A percentile compares a stretch with the other conserved stretches of the same genome.
These are phyloP conservation scores for Stramenopiles sp. DNA, from an alignment of 352 stramenopile species.

Conservation along the genomic window DNA sequence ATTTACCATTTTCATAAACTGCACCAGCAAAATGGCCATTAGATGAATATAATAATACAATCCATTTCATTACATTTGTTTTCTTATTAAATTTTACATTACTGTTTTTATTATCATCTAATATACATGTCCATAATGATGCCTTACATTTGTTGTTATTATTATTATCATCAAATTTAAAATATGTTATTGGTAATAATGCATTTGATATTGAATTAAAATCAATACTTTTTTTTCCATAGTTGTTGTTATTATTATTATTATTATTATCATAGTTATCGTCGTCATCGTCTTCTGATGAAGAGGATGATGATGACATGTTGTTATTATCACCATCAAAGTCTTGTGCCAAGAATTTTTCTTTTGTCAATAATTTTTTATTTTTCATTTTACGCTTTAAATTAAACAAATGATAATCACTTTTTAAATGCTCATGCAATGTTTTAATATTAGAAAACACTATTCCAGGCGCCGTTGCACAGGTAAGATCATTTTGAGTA, in stretches of 20 bases:
- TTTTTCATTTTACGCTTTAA: conserved; percentile 45
- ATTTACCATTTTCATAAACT: conserved; percentile 61
- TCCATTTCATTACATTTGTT: not conserved
- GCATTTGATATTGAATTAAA: conserved; percentile 46
- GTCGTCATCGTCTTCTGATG: conserved; percentile 18
- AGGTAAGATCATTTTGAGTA: no score
- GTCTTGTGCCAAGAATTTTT: conserved; percentile 14
- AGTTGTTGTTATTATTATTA: conserved; percentile 24
- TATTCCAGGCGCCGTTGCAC: no score
- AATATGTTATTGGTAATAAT: not conserved
- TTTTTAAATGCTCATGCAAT: conserved; percentile 58
- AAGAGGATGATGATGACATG: conserved; percentile 26
- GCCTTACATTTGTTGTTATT: conserved; percentile 37
- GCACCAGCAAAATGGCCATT: conserved; percentile 69
- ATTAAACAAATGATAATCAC: conserved; percentile 45
- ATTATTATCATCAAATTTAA: not conserved
- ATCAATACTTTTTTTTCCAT: conserved; percentile 50
- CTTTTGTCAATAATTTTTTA: conserved; percentile 19
- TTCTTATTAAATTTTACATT: conserved; percentile 29
- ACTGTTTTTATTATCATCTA: conserved; percentile 39
- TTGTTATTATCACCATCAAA: conserved; percentile 14
- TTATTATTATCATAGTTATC: conserved; percentile 25
- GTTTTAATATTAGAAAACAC: conserved; percentile 50
- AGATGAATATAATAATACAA: conserved; percentile 42
- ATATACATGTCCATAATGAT: conserved; percentile 28